These are phyloP conservation scores for Bonia amplexicaulis DNA, from an alignment of 176 grass and related monocot species.

Conservation along the genomic window DNA sequence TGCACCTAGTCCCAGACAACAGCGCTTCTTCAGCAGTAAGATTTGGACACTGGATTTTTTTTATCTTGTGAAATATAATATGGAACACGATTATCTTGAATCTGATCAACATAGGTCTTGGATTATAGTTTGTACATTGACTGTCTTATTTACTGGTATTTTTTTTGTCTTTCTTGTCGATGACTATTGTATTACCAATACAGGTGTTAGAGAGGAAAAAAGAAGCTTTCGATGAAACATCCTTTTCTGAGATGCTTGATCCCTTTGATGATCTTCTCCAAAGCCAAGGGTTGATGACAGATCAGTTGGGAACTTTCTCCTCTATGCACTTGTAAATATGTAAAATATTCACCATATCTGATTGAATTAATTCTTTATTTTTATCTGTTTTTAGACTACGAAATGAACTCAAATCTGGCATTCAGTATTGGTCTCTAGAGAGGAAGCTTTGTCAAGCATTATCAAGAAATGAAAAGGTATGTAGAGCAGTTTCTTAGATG, in stretches of 20 bases:
- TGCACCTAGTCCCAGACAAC: slow-evolving; percentile 28
- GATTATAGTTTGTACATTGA: neutral
- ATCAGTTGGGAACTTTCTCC: slow-evolving; percentile 36
- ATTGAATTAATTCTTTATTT: slow-evolving; percentile 1
- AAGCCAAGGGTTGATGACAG: slow-evolving; percentile 55
- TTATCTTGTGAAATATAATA: slow-evolving; percentile 20
- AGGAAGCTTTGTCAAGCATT: slow-evolving; percentile 75
- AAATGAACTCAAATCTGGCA: slow-evolving; percentile 70
- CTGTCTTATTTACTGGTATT: neutral
- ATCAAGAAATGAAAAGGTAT: slow-evolving; percentile 60
- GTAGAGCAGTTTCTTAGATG: neutral
- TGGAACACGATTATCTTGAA: neutral
- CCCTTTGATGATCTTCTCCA: slow-evolving; percentile 60
- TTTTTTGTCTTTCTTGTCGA: neutral
- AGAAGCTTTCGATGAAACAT: slow-evolving; percentile 13
- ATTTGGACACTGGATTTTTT: slow-evolving; percentile 21
- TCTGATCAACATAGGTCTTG: slow-evolving; percentile 9
- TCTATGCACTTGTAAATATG: slow-evolving; percentile 19
- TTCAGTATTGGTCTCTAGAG: slow-evolving; percentile 84
- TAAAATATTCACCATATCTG: neutral
- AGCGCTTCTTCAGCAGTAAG: slow-evolving; percentile 32
- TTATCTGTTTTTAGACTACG: slow-evolving; percentile 46
- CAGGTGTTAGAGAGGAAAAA: slow-evolving; percentile 35
- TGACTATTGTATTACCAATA: neutral
- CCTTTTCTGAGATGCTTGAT: slow-evolving; percentile 48